Conservation (phyloP, 2,329 filamentous ascomycete species). For the Calonectria fujianensis region DNA sequence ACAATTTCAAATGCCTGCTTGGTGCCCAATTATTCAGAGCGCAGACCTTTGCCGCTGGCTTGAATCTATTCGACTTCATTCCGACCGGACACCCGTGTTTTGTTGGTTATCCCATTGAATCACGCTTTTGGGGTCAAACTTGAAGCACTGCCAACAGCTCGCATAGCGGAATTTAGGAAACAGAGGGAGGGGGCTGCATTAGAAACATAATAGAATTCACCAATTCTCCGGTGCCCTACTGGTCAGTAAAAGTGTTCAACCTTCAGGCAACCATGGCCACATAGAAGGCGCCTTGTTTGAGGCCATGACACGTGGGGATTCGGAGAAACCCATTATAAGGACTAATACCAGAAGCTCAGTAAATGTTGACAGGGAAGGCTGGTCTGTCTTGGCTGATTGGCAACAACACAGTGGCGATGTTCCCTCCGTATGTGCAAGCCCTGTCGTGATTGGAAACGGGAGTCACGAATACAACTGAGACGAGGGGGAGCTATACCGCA, state of each 20-base stretch:
- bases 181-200: neutral
- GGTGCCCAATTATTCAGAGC: neutral
- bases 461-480: neutral
- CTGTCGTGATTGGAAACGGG: neutral
- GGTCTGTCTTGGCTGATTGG: constrained; percentile 42
- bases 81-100: neutral
- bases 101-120: neutral
- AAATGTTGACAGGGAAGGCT: constrained; percentile 44
- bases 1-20: neutral
- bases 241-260: constrained; percentile 46
- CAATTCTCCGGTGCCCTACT: neutral
- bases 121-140: too few relatives aligned
- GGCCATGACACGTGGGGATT: constrained; percentile 19
- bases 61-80: neutral
- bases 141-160: neutral
- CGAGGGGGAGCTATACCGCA: neutral
- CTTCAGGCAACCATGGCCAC: constrained; percentile 43
- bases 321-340: constrained; percentile 37
- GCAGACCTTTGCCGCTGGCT: neutral
- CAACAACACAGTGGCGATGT: constrained; percentile 47
- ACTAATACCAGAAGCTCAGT: constrained; percentile 48
- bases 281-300: constrained; percentile 36
- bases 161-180: neutral
- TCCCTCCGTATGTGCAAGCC: constrained; percentile 36
- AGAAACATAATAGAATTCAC: neutral